phyloP scores from a whole-genome alignment of 306 rosid species.

The Phaseolus lunatus region DNA sequence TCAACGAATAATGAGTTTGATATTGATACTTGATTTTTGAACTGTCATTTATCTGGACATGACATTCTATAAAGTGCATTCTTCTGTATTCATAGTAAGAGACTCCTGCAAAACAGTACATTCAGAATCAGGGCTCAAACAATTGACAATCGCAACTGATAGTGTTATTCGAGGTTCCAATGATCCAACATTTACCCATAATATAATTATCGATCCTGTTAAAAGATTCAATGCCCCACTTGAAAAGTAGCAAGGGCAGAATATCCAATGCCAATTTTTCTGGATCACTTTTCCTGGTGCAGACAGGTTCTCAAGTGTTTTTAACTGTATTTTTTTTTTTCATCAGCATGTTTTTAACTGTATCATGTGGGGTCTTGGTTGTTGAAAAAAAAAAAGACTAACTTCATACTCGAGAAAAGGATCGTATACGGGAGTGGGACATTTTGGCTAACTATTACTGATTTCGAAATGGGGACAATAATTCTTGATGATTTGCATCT shows the following conservation, averaged over 20 bases:
- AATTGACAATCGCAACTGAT: background rate
- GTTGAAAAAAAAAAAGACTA: constrained; percentile 36
- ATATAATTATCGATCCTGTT: background rate
- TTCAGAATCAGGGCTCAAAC: background rate
- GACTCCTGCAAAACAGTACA: constrained; percentile 1
- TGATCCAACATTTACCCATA: background rate
- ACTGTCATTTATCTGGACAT: background rate
- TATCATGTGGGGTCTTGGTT: constrained; percentile 38
- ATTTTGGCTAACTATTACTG: constrained; percentile 1
- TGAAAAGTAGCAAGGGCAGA: background rate
- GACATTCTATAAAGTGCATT: background rate
- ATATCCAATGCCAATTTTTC: constrained; percentile 21
- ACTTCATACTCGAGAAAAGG: constrained; percentile 43
- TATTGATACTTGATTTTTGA: constrained; percentile 8
- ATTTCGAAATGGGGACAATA: constrained; percentile 13
- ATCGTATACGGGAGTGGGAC: background rate
- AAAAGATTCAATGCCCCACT: background rate
- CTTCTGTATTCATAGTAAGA: background rate
- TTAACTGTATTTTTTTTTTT: constrained; percentile 17
- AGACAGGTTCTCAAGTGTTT: background rate
- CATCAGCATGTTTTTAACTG: constrained; percentile 24
- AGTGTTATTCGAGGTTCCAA: background rate
- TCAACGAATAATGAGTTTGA: constrained; percentile 19
- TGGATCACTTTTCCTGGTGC: constrained; percentile 7
- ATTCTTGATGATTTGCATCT: constrained; percentile 13